phyloP scores from a whole-genome alignment of 1,139 yeast species.

The Blastobotrys proliferans region DNA sequence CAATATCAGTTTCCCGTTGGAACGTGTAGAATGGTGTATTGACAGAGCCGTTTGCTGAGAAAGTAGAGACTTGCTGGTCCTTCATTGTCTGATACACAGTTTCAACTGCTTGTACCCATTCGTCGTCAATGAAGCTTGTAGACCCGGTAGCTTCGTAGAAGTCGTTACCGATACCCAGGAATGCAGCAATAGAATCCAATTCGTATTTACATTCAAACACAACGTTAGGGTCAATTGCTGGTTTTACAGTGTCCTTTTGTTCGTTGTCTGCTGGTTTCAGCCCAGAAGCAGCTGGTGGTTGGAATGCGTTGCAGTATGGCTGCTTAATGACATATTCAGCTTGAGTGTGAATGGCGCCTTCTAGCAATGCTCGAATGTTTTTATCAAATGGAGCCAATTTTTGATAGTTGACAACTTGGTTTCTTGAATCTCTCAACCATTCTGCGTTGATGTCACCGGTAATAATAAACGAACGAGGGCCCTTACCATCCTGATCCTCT shows the following conservation, averaged over 20 bases:
- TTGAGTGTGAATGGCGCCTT: slow-evolving; percentile 78
- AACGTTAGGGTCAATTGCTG: slow-evolving; percentile 60
- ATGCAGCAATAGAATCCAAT: slow-evolving; percentile 76
- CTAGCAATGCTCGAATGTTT: slow-evolving; percentile 47
- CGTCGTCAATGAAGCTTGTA: slow-evolving; percentile 40
- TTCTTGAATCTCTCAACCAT: slow-evolving; percentile 79
- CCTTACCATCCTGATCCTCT: slow-evolving; percentile 27
- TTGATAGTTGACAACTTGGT: slow-evolving; percentile 73
- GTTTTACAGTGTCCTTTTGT: slow-evolving; percentile 60
- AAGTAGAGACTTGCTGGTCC: slow-evolving; percentile 62
- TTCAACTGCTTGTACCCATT: slow-evolving; percentile 60
- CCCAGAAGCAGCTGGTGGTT: slow-evolving; percentile 65
- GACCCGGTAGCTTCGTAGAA: slow-evolving; percentile 53
- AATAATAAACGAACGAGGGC: slow-evolving; percentile 49
- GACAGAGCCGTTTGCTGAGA: slow-evolving; percentile 47
- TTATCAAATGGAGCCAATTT: slow-evolving; percentile 50
- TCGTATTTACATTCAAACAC: slow-evolving; percentile 90
- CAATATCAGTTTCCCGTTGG: slow-evolving; percentile 64
- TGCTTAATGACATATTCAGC: slow-evolving; percentile 53
- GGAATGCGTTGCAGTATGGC: slow-evolving; percentile 87
- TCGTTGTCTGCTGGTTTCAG: slow-evolving; percentile 48
- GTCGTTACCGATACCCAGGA: slow-evolving; percentile 66
- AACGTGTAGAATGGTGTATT: slow-evolving; percentile 49
- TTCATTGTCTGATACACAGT: slow-evolving; percentile 49
- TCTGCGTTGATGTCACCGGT: slow-evolving; percentile 86